Evolutionary conservation across 768 basidiomycete genomes (phyloP), one percentile per base, ranked within the genome.

Genomic region (Pulveroboletus sp.): DNA sequence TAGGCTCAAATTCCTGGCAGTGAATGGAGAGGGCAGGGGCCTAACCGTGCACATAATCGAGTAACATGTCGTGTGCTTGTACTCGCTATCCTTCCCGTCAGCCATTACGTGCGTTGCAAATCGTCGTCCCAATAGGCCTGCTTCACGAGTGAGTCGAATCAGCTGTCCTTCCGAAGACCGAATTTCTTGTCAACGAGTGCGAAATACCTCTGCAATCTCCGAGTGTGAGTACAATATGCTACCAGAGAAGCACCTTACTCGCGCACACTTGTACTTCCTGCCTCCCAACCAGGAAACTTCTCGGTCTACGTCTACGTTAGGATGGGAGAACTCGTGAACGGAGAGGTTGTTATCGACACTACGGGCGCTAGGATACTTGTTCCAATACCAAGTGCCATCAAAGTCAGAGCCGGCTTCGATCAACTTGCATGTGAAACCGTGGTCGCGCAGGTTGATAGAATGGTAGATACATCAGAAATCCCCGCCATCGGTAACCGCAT

Each of bases 401-500:
- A 57, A 32, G 17, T 52, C 50, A 0, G 56, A 57, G 2, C 40
- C 56, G 10, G 49, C 49, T 0, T 57, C 55, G 35, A 57, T 36
- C 23, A 52, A 7, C 2, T 5, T 46, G 47, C 55, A 57, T 12
- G 38, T 36, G 37, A 57, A 33, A 5, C 56, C 55, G 4, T 45
- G 40, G 12, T 49, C 2, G 21, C 47, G 41, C 17, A 57, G 3
- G 6, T 40, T 35, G 11, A 57, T 43, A 23, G 57, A 44, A 0
- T 57, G 46, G 17, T 52, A 14, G 5, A 57, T 20, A 7, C 56
- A 51, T 3, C 57, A 45, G 2, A 58, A 58, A 3, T 56, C 57
- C n/a, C 35, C 56, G 1, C 56, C 56, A 16, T 57, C 32, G 27
- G 58, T 50, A 39, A 58, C 34, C 8, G 51, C 51, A 21, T 58